phyloP scores from a whole-genome alignment of 257 asterid genomes.

The Scutellaria baicalensis region DNA sequence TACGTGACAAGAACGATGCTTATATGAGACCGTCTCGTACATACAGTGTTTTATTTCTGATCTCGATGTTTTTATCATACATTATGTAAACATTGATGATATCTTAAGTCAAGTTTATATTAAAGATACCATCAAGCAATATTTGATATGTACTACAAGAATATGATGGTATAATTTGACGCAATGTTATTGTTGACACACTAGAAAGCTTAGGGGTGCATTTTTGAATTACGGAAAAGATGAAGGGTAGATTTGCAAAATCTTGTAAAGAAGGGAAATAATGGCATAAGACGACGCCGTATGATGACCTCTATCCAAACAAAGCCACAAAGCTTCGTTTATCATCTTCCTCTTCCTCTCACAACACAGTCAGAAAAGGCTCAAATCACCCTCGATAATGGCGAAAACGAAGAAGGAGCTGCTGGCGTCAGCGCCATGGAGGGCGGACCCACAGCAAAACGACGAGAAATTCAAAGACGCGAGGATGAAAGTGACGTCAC shows the following conservation, averaged over 20 bases:
- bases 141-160: background rate
- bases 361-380: background rate
- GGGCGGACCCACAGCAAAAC: slow-evolving; percentile 45
- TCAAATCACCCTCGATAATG: slow-evolving; percentile 22
- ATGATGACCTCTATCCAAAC: background rate
- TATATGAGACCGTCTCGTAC: background rate
- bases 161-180: background rate
- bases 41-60: background rate
- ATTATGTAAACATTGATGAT: too few relatives aligned
- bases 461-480: slow-evolving; percentile 77
- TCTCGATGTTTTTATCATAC: too few relatives aligned
- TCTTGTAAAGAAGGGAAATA: background rate
- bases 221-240: background rate
- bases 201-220: background rate
- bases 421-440: slow-evolving; percentile 92
- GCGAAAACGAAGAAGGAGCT: slow-evolving; percentile 84
- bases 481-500: slow-evolving; percentile 61
- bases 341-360: background rate
- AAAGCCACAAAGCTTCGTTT: background rate
- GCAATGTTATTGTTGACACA: background rate
- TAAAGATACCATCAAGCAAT: background rate
- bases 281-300: slow-evolving; percentile 19
- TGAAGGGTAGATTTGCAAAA: slow-evolving; percentile 17
- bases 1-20: too few relatives aligned
- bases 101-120: background rate